Evolutionary conservation across 2,329 filamentous ascomycete genomes (phyloP).

Genomic region (Tolypocladium nubicola): DNA sequence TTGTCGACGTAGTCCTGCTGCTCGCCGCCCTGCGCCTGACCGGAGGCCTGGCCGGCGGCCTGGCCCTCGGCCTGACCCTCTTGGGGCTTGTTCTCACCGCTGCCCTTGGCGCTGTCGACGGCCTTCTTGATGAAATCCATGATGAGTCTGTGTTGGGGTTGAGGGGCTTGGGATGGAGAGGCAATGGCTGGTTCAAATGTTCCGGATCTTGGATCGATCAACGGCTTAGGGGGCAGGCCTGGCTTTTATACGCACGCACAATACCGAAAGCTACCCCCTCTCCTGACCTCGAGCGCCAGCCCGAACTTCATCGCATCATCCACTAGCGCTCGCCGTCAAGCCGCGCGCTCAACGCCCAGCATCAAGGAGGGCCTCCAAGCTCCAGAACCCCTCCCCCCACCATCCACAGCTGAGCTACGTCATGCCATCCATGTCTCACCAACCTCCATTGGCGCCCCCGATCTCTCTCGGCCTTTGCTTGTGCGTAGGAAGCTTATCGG

Average conservation of each 20-base stretch:
- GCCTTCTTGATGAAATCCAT: slow-evolving; percentile 31
- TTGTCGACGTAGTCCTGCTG: slow-evolving; percentile 28
- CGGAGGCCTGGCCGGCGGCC: neutral
- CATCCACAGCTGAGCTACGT: neutral
- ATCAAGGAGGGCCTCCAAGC: neutral
- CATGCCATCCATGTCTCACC: neutral
- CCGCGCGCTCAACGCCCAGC: neutral
- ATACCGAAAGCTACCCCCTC: neutral
- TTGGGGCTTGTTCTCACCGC: slow-evolving; percentile 6
- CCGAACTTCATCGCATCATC: neutral
- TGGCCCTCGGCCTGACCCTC: slow-evolving; percentile 1
- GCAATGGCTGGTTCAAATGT: neutral
- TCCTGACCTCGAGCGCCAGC: neutral
- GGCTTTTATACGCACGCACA: neutral
- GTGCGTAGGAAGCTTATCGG: neutral
- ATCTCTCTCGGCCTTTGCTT: neutral
- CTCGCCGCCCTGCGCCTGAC: slow-evolving; percentile 3
- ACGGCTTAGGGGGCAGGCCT: neutral
- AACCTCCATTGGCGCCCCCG: neutral
- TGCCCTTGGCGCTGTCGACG: slow-evolving; percentile 9
- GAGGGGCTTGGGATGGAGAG: neutral
- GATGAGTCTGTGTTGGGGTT: slow-evolving; percentile 6
- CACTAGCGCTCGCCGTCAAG: neutral
- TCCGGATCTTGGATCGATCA: neutral
- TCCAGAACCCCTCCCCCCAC: neutral